Conservation (phyloP, 768 basidiomycete species). For the Lactifluus subvellereus region DNA sequence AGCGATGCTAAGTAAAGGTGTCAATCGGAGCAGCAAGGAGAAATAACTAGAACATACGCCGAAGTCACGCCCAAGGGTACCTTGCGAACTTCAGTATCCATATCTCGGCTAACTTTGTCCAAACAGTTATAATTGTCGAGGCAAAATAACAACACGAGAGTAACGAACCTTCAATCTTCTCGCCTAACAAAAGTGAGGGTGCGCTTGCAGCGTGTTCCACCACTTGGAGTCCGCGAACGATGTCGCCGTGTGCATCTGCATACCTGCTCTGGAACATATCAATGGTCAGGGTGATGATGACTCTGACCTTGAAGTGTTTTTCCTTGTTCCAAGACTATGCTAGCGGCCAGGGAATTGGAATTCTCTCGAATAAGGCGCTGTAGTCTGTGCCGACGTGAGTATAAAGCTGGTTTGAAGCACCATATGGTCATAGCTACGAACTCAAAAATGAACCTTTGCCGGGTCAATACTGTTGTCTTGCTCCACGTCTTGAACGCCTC, state of each 20-base stretch:
- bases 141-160: background rate
- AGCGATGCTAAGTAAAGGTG: slow-evolving; percentile 45
- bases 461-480: slow-evolving; percentile 71
- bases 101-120: slow-evolving; percentile 76
- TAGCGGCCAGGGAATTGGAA: slow-evolving; percentile 77
- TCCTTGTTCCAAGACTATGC: slow-evolving; percentile 93
- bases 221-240: slow-evolving; percentile 88
- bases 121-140: background rate
- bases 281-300: slow-evolving; percentile 13
- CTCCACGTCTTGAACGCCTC: slow-evolving; percentile 89
- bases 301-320: slow-evolving; percentile 77
- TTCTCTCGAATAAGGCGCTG: slow-evolving; percentile 84
- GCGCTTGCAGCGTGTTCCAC: slow-evolving; percentile 76
- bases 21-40: background rate
- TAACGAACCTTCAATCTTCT: slow-evolving; percentile 78
- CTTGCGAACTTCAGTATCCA: slow-evolving; percentile 88
- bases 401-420: background rate
- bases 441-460: slow-evolving; percentile 89
- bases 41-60: slow-evolving; percentile 32
- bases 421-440: slow-evolving; percentile 37
- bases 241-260: slow-evolving; percentile 89
- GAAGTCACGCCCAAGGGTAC: slow-evolving; percentile 87
- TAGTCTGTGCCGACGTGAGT: slow-evolving; percentile 46
- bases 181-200: slow-evolving; percentile 80
- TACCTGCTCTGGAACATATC: background rate